phyloP scores from a whole-genome alignment of 2,329 filamentous ascomycete genomes.

The Fusarium sp. region DNA sequence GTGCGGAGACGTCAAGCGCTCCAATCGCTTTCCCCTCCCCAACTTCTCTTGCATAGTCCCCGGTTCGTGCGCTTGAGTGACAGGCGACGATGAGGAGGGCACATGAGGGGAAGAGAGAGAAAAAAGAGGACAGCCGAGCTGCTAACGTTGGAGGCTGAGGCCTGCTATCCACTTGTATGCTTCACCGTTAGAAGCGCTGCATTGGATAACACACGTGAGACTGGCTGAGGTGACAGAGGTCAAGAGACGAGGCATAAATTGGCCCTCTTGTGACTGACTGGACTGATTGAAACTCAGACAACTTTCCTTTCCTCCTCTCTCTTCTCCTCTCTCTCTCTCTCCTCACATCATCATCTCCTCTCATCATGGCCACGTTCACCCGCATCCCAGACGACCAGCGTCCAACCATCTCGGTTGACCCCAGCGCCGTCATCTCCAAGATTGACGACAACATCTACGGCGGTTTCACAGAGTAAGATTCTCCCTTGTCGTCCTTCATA shows the following conservation, averaged over 20 bases:
- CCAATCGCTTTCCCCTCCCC: neutral
- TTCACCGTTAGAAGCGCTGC: too few species aligned
- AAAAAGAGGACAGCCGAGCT: neutral
- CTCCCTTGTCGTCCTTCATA: neutral
- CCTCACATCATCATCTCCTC: constrained; percentile 55
- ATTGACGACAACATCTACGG: constrained; percentile 86
- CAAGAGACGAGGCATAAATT: neutral
- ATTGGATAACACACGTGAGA: neutral
- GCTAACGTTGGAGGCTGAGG: neutral
- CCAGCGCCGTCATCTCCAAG: constrained; percentile 72
- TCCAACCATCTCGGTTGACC: constrained; percentile 73
- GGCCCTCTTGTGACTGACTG: neutral
- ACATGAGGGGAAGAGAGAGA: neutral
- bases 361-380: constrained; percentile 78
- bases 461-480: constrained; percentile 81
- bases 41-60: too few species aligned
- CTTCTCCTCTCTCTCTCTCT: neutral
- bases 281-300: neutral
- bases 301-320: neutral
- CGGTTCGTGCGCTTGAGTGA: neutral
- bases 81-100: neutral
- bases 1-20: neutral
- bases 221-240: neutral
- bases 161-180: too few species aligned
- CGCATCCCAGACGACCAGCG: constrained; percentile 69